These are phyloP conservation scores for Dittrichia graveolens DNA, from an alignment of 129 eudicot genomes.

Conservation along the genomic window DNA sequence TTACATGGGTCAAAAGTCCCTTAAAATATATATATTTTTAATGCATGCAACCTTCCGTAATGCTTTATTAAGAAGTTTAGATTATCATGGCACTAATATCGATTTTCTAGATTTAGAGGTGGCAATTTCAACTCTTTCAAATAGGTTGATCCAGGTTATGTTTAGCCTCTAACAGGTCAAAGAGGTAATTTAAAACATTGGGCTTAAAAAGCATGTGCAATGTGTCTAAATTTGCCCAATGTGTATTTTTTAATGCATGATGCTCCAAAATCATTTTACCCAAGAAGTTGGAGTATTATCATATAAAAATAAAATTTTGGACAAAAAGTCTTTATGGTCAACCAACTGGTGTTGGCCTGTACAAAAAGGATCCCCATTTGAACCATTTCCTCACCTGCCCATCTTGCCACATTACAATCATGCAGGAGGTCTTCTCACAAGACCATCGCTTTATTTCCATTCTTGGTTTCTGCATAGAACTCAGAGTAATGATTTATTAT, in stretches of 20 bases:
- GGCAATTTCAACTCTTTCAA: neutral
- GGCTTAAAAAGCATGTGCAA: neutral
- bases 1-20: neutral
- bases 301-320: neutral
- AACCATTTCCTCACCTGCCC: neutral
- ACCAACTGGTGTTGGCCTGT: neutral
- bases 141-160: neutral
- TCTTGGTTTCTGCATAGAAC: too few relatives aligned
- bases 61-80: neutral
- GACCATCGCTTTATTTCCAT: too few relatives aligned
- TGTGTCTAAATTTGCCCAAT: neutral
- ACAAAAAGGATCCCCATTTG: neutral
- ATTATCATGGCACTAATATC: neutral
- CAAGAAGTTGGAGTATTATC: neutral
- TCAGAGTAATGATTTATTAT: too few relatives aligned
- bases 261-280: neutral
- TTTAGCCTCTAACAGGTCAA: neutral
- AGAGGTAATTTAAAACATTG: neutral
- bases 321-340: neutral
- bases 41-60: neutral
- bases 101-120: neutral
- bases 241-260: neutral
- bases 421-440: too few relatives aligned
- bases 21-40: conserved; percentile 1
- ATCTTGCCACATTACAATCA: neutral